Conservation (phyloP, 176 grass and related monocot genomes). For the Musa troglodytarum region DNA sequence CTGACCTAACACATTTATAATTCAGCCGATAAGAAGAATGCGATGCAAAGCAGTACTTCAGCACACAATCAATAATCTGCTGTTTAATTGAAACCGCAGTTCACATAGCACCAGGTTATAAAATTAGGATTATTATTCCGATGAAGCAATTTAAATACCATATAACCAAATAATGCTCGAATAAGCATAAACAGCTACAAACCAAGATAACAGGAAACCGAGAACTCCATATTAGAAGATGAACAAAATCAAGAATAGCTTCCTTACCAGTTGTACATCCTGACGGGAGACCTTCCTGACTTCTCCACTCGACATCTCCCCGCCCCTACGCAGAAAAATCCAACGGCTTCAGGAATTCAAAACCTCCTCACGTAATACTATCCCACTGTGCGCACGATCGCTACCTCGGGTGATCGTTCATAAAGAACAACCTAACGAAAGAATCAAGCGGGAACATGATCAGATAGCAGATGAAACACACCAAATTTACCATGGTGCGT, state of each 20-base stretch:
- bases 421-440: background rate
- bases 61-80: too few relatives aligned
- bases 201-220: background rate
- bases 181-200: background rate
- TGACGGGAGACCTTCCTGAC: constrained; percentile 80
- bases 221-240: too few relatives aligned
- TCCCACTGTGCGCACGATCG: too few relatives aligned
- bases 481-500: background rate
- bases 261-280: constrained; percentile 89
- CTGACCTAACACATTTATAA: too few relatives aligned
- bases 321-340: background rate
- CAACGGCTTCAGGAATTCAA: background rate
- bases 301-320: constrained; percentile 52
- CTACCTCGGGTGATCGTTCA: background rate
- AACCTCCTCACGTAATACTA: too few relatives aligned
- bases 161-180: background rate
- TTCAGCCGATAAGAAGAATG: too few relatives aligned
- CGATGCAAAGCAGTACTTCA: too few relatives aligned
- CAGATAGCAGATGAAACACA: background rate
- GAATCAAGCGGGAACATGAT: background rate
- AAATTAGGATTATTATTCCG: background rate
- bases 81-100: too few relatives aligned
- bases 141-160: background rate
- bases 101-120: too few relatives aligned
- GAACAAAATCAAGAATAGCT: background rate